These are phyloP conservation scores for Emericellopsis atlantica DNA, from an alignment of 2,329 filamentous ascomycete genomes.

Conservation along the genomic window DNA sequence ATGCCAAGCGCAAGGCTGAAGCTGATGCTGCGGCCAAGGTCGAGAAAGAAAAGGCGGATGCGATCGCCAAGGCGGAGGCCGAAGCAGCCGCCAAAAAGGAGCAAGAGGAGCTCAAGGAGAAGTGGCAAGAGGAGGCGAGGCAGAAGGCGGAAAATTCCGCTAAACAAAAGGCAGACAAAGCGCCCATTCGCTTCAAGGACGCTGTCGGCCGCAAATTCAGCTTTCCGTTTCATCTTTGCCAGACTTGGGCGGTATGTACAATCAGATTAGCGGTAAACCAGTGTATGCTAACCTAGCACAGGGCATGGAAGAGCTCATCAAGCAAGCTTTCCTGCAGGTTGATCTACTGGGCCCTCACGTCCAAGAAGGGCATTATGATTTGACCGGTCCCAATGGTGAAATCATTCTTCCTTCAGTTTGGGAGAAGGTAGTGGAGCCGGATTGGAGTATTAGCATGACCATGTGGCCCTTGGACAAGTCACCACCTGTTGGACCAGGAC, in stretches of 20 bases:
- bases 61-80: conserved; percentile 17
- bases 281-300: conserved; percentile 16
- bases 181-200: conserved; percentile 82
- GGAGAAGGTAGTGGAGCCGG: conserved; percentile 71
- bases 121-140: conserved; percentile 19
- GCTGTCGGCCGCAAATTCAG: conserved; percentile 84
- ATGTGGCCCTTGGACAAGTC: conserved; percentile 45
- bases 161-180: conserved; percentile 41
- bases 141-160: conserved; percentile 32
- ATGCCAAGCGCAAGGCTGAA: conserved; percentile 23
- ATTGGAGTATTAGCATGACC: conserved; percentile 41
- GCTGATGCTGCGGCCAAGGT: conserved; percentile 18
- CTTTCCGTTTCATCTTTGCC: conserved; percentile 78
- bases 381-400: conserved; percentile 67
- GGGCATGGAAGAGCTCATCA: conserved; percentile 81
- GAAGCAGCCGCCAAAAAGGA: conserved; percentile 25
- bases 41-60: conserved; percentile 16
- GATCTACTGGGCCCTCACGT: conserved; percentile 67
- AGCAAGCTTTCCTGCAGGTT: conserved; percentile 71
- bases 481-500: conserved; percentile 8
- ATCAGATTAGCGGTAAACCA: neutral
- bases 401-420: conserved; percentile 70
- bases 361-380: conserved; percentile 66
- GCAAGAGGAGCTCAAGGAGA: conserved; percentile 30
- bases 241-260: conserved; percentile 65